A percentile compares a stretch with the other conserved stretches of the same genome.
Evolutionary conservation across 495 filamentous ascomycete genomes (phyloP).

Genomic region (Pseudotulostoma volvatum): DNA sequence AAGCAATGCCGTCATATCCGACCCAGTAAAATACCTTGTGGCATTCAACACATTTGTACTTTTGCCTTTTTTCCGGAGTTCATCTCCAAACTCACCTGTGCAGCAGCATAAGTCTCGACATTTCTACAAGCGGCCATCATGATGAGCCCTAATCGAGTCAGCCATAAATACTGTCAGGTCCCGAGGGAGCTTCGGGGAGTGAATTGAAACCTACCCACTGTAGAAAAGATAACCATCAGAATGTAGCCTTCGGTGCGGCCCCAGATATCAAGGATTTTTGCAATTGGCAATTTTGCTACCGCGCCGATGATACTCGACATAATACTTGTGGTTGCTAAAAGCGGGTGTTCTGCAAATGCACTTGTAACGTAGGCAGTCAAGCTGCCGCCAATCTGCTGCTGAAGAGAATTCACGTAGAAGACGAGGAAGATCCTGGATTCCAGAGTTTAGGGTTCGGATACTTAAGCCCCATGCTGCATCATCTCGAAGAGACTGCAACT

Average conservation of each 20-base stretch:
- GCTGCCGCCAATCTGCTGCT: slow-evolving; percentile 1
- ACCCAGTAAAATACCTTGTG: slow-evolving; percentile 40
- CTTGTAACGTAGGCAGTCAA: slow-evolving; percentile 13
- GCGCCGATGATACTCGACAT: slow-evolving; percentile 36
- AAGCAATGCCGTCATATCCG: slow-evolving; percentile 39
- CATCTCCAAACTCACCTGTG: slow-evolving; percentile 12
- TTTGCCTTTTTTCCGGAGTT: neutral
- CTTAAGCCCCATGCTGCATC: neutral
- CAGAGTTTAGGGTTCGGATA: neutral
- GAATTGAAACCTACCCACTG: neutral
- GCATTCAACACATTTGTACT: too few relatives aligned
- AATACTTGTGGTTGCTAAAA: slow-evolving; percentile 8
- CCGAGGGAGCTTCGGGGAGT: slow-evolving; percentile 37
- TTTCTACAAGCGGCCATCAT: slow-evolving; percentile 25
- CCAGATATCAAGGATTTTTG: slow-evolving; percentile 46
- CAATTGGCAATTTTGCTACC: slow-evolving; percentile 40
- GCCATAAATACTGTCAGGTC: slow-evolving; percentile 33
- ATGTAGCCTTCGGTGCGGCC: slow-evolving; percentile 34
- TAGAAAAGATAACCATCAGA: slow-evolving; percentile 11
- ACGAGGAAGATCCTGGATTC: slow-evolving; percentile 8
- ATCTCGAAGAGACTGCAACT: slow-evolving; percentile 7
- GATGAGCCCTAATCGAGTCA: slow-evolving; percentile 32
- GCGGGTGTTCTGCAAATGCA: slow-evolving; percentile 9
- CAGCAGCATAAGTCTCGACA: slow-evolving; percentile 26
- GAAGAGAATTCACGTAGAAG: slow-evolving; percentile 6